A percentile compares a stretch with the other conserved stretches of the same genome.
phyloP scores from a whole-genome alignment of 495 filamentous ascomycete species.

The Hyaloscypha hepaticicola region DNA sequence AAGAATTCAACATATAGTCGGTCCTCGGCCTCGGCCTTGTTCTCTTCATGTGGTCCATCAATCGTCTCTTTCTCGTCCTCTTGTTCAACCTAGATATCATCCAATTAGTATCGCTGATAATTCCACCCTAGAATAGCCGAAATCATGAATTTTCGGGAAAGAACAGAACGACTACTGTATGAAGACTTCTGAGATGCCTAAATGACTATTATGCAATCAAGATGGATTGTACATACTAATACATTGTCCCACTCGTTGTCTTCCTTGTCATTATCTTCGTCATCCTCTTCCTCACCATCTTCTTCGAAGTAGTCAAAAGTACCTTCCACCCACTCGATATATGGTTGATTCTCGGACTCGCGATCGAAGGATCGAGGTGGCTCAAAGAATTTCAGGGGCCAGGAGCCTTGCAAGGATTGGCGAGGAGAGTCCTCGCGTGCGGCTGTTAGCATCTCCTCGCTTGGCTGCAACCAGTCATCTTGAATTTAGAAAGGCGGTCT shows the following conservation, averaged over 20 bases:
- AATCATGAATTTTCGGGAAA: too few species aligned
- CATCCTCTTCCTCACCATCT: slow-evolving; percentile 30
- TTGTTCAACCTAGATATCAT: too few species aligned
- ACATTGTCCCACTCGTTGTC: not conserved
- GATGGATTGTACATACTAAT: not conserved
- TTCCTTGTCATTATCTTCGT: not conserved
- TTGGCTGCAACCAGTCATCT: slow-evolving; percentile 5
- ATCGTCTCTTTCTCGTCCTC: too few species aligned
- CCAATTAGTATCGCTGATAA: too few species aligned
- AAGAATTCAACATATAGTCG: not conserved
- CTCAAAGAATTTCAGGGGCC: not conserved
- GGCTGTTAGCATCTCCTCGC: not conserved
- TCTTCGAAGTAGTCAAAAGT: not conserved
- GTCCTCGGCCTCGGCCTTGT: not conserved
- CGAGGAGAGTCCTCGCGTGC: not conserved
- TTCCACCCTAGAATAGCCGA: too few species aligned
- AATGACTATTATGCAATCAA: too few species aligned
- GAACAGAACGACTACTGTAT: too few species aligned
- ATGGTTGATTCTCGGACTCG: slow-evolving; percentile 2
- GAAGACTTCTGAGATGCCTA: too few species aligned
- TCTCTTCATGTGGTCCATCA: too few species aligned
- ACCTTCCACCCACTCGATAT: not conserved
- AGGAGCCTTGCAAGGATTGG: not conserved
- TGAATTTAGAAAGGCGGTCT: not conserved
- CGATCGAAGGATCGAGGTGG: not conserved